Conservation (phyloP, 2,329 filamentous ascomycete species). For the Penicillium sp. region DNA sequence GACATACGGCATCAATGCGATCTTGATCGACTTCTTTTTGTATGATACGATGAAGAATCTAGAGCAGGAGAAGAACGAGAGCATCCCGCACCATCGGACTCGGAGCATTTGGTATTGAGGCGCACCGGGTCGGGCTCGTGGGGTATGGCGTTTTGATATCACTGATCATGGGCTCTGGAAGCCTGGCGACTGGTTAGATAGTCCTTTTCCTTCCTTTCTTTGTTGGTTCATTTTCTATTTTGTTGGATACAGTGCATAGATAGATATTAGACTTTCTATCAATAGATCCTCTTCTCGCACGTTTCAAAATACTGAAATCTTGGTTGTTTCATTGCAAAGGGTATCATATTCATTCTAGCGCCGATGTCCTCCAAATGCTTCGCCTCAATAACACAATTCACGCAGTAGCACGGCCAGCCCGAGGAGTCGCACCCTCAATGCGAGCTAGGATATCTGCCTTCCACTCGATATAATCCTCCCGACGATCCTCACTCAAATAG, state of each 20-base stretch:
- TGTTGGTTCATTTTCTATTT: background rate
- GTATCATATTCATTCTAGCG: constrained; percentile 29
- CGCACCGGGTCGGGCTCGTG: background rate
- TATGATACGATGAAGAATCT: constrained; percentile 92
- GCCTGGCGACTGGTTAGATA: constrained; percentile 3
- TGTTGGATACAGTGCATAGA: constrained; percentile 6
- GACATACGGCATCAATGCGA: constrained; percentile 71
- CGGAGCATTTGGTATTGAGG: constrained; percentile 90
- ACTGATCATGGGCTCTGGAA: constrained; percentile 15
- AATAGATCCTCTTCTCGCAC: background rate
- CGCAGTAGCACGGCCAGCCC: constrained; percentile 20
- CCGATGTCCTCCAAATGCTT: constrained; percentile 7
- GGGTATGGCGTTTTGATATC: constrained; percentile 6
- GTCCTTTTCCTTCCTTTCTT: background rate
- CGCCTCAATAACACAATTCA: constrained; percentile 12
- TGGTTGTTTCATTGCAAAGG: constrained; percentile 21
- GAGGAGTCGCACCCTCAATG: constrained; percentile 43
- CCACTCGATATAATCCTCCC: constrained; percentile 52
- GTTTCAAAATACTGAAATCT: background rate
- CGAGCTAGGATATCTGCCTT: constrained; percentile 49
- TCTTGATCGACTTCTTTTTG: constrained; percentile 95
- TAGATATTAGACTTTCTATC: background rate
- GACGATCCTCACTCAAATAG: constrained; percentile 53
- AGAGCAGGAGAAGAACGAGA: constrained; percentile 64
- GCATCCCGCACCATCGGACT: constrained; percentile 83